phyloP scores from a whole-genome alignment of 176 grass and related monocot genomes.

The sorghum (Sorghum bicolor) region Sorghum_bicolor_NCBIv3 NC_012872.2:57312501-57313000 shows the following conservation, averaged over 20 bases:
- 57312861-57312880: slow-evolving; percentile 1
- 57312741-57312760: not conserved
- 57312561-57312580: slow-evolving; percentile 9
- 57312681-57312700: not conserved
- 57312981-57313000: not conserved
- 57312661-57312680: not conserved
- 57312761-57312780: not conserved
- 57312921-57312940: not conserved
- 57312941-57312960: not conserved
- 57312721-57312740: not conserved
- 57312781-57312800: not conserved
- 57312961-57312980: not conserved
- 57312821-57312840: slow-evolving; percentile 25
- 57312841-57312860: slow-evolving; percentile 22
- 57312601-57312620: not conserved
- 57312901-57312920: not conserved
- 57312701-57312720: not conserved
- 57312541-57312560: not conserved
- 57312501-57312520: slow-evolving; percentile 25
- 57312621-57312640: not conserved
- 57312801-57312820: not conserved
- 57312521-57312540: slow-evolving; percentile 31
- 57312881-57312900: not conserved
- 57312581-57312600: not conserved
- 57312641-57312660: slow-evolving; percentile 34